Evolutionary conservation across 495 filamentous ascomycete genomes (phyloP).

Genomic region (Penicillium simplicissimum): DNA sequence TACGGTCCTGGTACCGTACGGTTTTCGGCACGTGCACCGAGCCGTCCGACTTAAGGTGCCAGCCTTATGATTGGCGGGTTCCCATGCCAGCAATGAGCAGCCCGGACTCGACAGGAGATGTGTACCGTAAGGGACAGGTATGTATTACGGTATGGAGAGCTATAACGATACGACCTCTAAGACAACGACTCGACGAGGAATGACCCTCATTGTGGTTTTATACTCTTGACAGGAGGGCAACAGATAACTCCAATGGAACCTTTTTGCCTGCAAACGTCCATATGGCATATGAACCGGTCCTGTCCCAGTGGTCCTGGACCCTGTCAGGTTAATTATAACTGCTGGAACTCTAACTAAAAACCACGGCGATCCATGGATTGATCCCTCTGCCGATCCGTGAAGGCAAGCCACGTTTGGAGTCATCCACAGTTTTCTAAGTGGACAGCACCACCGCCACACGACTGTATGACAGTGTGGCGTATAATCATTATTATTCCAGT

Average conservation of each 20-base stretch:
- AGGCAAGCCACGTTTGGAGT: not conserved
- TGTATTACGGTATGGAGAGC: not conserved
- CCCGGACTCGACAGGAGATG: not conserved
- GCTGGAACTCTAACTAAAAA: not conserved
- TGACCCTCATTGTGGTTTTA: not conserved
- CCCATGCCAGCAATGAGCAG: constrained; percentile 24
- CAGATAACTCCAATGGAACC: not conserved
- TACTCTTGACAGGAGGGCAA: not conserved
- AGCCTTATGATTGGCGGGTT: constrained; percentile 27
- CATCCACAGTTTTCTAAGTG: not conserved
- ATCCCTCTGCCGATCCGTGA: not conserved
- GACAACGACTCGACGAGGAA: not conserved
- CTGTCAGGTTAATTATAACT: not conserved
- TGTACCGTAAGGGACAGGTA: constrained; percentile 12
- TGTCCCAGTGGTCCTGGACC: not conserved
- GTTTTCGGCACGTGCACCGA: constrained; percentile 14
- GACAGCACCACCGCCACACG: not conserved
- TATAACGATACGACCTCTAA: not conserved
- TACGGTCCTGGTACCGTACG: constrained; percentile 6
- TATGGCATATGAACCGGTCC: not conserved
- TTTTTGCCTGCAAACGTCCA: not conserved
- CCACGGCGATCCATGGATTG: not conserved
- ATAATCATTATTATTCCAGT: not conserved
- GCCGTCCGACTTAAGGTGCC: not conserved
- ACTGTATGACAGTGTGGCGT: not conserved